Evolutionary conservation across 1,284 basidiomycete genomes (phyloP).

Genomic region (Heterobasidion occidentale): DNA sequence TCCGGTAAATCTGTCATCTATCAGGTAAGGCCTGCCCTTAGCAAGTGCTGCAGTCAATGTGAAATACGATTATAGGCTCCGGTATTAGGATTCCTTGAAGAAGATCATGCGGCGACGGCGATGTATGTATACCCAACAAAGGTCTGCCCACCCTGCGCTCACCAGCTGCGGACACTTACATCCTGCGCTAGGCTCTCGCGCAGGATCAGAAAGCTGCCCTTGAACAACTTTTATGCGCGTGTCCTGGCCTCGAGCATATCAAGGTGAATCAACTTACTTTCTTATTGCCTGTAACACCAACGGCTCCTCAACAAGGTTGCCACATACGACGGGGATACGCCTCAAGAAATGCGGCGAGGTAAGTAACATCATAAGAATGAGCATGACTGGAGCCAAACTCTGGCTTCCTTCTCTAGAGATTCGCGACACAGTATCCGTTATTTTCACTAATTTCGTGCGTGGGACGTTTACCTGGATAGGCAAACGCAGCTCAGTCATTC

Average conservation of each 20-base stretch:
- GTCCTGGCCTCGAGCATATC: slow-evolving; percentile 55
- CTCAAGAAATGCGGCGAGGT: slow-evolving; percentile 57
- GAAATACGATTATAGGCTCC: slow-evolving; percentile 49
- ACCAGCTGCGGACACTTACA: not conserved
- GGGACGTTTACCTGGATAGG: slow-evolving; percentile 9
- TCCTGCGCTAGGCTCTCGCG: slow-evolving; percentile 59
- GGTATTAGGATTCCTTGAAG: slow-evolving; percentile 60
- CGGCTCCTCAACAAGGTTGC: slow-evolving; percentile 40
- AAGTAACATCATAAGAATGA: slow-evolving; percentile 7
- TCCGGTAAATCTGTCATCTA: slow-evolving; percentile 92
- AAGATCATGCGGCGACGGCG: slow-evolving; percentile 57
- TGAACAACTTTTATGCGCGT: slow-evolving; percentile 56
- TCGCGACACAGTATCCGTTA: slow-evolving; percentile 57
- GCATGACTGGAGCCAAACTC: not conserved
- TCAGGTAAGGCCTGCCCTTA: slow-evolving; percentile 37
- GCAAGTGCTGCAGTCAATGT: not conserved
- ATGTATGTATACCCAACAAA: slow-evolving; percentile 91
- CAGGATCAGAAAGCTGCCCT: slow-evolving; percentile 79
- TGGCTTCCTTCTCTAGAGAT: slow-evolving; percentile 34
- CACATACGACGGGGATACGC: slow-evolving; percentile 89
- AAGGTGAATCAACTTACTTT: slow-evolving; percentile 29
- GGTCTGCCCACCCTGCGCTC: slow-evolving; percentile 23
- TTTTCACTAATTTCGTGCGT: slow-evolving; percentile 73
- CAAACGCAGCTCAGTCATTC: not conserved
- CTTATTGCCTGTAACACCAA: not conserved